Evolutionary conservation across 768 basidiomycete species (phyloP).

Genomic region (Boletus rex-veris): DNA sequence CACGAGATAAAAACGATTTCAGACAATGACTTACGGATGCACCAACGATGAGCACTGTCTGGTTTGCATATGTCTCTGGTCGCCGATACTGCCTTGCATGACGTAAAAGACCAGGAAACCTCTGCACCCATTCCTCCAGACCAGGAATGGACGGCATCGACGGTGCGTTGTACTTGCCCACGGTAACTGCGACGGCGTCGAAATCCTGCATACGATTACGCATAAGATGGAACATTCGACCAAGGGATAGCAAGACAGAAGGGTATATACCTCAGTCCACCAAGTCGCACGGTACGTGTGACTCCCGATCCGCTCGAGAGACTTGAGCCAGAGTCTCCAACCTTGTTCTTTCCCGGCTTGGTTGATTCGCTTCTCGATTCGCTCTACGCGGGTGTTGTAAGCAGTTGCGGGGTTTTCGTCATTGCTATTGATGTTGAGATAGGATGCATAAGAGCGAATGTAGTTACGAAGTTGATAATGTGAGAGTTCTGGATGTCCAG

Average conservation of each 20-base stretch:
- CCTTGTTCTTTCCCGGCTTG: background rate
- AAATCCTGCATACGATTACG: background rate
- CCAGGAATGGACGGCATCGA: conserved; percentile 5
- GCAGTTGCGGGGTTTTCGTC: conserved; percentile 36
- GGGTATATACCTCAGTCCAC: background rate
- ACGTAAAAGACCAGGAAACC: conserved; percentile 32
- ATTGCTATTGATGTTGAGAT: conserved; percentile 20
- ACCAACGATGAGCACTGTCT: conserved; percentile 44
- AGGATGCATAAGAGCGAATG: background rate
- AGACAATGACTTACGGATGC: conserved; percentile 3
- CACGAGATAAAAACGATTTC: no score
- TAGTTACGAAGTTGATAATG: conserved; percentile 32
- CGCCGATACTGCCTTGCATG: conserved; percentile 43
- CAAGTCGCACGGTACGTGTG: conserved; percentile 30
- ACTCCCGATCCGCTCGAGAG: conserved; percentile 1
- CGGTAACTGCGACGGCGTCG: conserved; percentile 3
- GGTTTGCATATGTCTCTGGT: conserved; percentile 34
- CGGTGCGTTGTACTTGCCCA: background rate
- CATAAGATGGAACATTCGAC: background rate
- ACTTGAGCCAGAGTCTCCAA: background rate
- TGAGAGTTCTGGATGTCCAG: conserved; percentile 22
- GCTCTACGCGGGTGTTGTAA: conserved; percentile 47
- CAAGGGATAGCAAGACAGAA: background rate
- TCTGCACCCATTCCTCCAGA: conserved; percentile 5
- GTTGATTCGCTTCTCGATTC: conserved; percentile 35